Conservation (phyloP, 2,329 filamentous ascomycete genomes). For the Huntiella abstrusa region DNA sequence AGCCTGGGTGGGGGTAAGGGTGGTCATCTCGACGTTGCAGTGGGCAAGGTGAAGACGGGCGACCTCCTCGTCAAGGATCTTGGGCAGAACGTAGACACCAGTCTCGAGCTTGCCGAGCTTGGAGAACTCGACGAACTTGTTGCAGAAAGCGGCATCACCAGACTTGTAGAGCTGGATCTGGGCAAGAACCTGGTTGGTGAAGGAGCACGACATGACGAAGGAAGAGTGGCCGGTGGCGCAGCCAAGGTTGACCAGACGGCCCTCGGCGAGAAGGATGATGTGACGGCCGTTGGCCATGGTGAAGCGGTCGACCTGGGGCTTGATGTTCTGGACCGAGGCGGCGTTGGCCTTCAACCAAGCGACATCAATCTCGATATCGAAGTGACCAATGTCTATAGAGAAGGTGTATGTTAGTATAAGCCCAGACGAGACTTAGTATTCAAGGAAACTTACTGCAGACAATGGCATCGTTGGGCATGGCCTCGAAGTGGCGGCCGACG, state of each 20-base stretch:
- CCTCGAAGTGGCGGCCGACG: constrained; percentile 77
- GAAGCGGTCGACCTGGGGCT: constrained; percentile 98
- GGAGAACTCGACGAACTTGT: constrained; percentile 94
- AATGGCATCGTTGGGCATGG: constrained; percentile 93
- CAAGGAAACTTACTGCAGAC: constrained; percentile 60
- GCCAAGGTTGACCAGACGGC: constrained; percentile 96
- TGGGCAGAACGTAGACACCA: constrained; percentile 91
- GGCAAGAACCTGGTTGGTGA: constrained; percentile 99
- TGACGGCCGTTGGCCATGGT: constrained; percentile 81
- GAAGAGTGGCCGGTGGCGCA: constrained; percentile 98
- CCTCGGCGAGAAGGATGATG: constrained; percentile 97
- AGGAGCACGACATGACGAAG: constrained; percentile 99
- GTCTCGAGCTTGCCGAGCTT: constrained; percentile 77
- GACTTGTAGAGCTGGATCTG: constrained; percentile 98
- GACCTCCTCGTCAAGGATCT: constrained; percentile 98
- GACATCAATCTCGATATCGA: constrained; percentile 99
- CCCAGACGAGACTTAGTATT: not conserved
- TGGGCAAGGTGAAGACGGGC: constrained; percentile 82
- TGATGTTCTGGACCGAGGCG: constrained; percentile 90
- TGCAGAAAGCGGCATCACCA: constrained; percentile 64
- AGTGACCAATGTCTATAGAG: constrained; percentile 76
- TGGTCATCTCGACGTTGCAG: constrained; percentile 85
- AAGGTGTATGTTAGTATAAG: not conserved
- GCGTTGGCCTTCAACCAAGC: constrained; percentile 98
- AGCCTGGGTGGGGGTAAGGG: constrained; percentile 68